Conservation (phyloP, 2,329 filamentous ascomycete species). For the Epichloe aotearoae region DNA sequence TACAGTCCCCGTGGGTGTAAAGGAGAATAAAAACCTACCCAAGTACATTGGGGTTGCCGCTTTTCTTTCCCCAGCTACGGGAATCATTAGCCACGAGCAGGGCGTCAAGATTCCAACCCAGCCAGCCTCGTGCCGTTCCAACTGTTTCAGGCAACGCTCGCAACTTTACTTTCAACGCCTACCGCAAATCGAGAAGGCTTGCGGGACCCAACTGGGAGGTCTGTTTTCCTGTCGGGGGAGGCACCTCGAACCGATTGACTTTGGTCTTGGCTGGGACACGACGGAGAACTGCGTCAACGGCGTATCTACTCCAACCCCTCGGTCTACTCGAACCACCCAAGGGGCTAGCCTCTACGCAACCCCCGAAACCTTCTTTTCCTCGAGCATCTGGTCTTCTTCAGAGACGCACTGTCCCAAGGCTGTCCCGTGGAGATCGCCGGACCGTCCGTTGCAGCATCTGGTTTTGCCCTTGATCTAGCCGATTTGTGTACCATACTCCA, state of each 20-base stretch:
- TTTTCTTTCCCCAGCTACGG: neutral
- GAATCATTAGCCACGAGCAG: neutral
- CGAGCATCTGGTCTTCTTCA: neutral
- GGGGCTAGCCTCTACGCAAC: conserved; percentile 3
- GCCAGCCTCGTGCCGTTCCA: neutral
- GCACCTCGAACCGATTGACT: neutral
- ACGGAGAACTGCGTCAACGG: neutral
- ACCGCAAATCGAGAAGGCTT: neutral
- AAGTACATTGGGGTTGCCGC: neutral
- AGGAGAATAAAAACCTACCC: neutral
- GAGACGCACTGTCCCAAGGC: conserved; percentile 1
- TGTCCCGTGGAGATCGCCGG: conserved; percentile 8
- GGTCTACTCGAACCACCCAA: neutral
- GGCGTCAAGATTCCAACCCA: neutral
- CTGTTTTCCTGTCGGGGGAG: neutral
- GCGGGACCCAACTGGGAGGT: neutral
- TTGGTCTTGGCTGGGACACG: neutral
- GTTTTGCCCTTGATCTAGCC: conserved; percentile 8
- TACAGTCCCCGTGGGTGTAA: neutral
- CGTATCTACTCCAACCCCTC: neutral
- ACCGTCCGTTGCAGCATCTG: conserved; percentile 7
- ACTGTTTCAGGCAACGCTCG: neutral
- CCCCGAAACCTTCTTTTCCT: conserved; percentile 2
- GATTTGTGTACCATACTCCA: conserved; percentile 10
- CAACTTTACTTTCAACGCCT: neutral